A percentile compares a stretch with the other conserved stretches of the same genome.
phyloP scores from a whole-genome alignment of 495 filamentous ascomycete genomes.

The Penicillium herquei region DNA sequence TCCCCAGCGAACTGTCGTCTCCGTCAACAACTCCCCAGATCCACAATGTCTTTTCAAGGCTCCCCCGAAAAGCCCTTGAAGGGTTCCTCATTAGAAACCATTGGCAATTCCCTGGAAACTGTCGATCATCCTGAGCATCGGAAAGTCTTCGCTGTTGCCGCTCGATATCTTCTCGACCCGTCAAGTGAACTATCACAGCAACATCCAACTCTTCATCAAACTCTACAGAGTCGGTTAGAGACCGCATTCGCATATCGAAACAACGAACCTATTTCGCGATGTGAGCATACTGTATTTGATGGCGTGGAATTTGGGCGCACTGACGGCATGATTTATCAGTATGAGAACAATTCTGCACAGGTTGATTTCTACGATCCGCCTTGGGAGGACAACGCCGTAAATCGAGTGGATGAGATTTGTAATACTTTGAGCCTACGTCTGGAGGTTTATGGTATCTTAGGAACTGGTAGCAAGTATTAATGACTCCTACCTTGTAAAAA shows the following conservation, averaged over 20 bases:
- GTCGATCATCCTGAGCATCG: background rate
- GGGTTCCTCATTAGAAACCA: too few relatives aligned
- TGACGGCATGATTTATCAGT: conserved; percentile 5
- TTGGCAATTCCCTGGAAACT: too few relatives aligned
- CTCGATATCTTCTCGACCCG: conserved; percentile 1
- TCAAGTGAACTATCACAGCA: background rate
- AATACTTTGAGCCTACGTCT: conserved; percentile 1
- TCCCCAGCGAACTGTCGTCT: too few relatives aligned
- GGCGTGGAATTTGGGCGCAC: conserved; percentile 5
- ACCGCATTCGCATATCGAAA: conserved; percentile 5
- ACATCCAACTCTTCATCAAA: conserved; percentile 14
- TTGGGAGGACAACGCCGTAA: background rate
- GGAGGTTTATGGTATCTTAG: conserved; percentile 20
- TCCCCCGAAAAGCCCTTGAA: too few relatives aligned
- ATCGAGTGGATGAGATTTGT: conserved; percentile 11
- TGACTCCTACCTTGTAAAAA: background rate
- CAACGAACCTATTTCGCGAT: conserved; percentile 12
- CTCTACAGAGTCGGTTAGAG: conserved; percentile 8
- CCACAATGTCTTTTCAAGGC: too few relatives aligned
- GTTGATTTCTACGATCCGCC: conserved; percentile 1
- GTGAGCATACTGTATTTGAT: conserved; percentile 1
- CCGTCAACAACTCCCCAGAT: too few relatives aligned
- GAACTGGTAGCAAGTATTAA: conserved; percentile 16
- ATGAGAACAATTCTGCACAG: background rate
- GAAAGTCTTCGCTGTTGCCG: background rate